Conservation (phyloP, 2,329 filamentous ascomycete species). For the Chalaropsis ovoidea region DNA sequence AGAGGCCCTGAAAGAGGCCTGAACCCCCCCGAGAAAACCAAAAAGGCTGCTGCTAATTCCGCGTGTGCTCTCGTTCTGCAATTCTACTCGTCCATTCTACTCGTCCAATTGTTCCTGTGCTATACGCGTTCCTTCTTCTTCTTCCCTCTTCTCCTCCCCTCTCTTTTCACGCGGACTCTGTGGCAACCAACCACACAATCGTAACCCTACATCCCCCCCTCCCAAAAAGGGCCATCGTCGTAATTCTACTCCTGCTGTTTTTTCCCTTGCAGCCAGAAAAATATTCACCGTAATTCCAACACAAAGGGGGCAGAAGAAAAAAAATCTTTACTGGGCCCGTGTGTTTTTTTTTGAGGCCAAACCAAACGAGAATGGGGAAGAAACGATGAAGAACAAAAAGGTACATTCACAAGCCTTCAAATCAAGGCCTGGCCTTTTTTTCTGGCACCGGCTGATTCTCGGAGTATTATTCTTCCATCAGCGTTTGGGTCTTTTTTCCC, state of each 20-base stretch:
- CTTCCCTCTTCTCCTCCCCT: background rate
- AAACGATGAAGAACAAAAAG: background rate
- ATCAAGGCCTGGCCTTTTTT: background rate
- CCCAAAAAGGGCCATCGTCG: background rate
- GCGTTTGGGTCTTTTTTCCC: background rate
- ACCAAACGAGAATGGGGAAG: background rate
- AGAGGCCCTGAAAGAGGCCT: no score
- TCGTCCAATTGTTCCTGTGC: background rate
- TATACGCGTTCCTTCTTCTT: background rate
- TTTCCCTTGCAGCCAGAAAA: background rate
- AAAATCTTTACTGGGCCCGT: slow-evolving; percentile 7
- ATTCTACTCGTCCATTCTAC: background rate
- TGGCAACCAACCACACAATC: background rate
- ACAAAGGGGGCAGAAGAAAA: background rate
- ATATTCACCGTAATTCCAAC: background rate
- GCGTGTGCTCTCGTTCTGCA: background rate
- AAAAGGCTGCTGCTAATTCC: background rate
- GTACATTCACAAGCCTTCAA: background rate
- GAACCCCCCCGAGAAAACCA: no score
- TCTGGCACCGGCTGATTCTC: background rate
- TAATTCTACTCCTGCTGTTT: background rate
- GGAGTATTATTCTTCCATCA: background rate
- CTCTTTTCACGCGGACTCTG: background rate
- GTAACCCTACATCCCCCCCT: background rate
- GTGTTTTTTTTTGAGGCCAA: slow-evolving; percentile 13